Base-by-base conservation (phyloP, 1,284 basidiomycete species). In the Athelia psychrophila region DNA sequence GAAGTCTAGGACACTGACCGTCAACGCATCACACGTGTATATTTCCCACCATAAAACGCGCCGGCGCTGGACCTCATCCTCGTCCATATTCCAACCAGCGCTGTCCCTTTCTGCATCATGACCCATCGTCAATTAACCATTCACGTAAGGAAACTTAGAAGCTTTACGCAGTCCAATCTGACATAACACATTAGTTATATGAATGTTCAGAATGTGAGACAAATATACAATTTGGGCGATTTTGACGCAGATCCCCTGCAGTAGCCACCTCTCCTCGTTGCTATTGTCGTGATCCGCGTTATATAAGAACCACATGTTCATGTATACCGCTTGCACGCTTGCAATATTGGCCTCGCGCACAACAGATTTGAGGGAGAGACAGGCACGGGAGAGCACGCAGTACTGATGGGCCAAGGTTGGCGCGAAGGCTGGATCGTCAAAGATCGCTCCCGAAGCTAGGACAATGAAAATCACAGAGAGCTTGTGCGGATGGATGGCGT, bases 11-110 rank as follows among this genome's bases (percentile, higher is more conserved):
- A 13, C 5, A 30, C 76, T 54, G 51, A 79, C 79, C 48, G 72
- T 69, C 75, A 75, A 80, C 3, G 71, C 65, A 56, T 81, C 79
- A 67, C 72, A 76, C 4, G 68, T 68, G 57, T 72, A 79, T 5
- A 81, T 62, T 56, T 83, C 81, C 81, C 81, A 83, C 60, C 80
- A 83, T 38, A 81, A 61, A 35, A 69, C 64, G 47, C 81, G 69
- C 18, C 81, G 63, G 6, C 70, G 65, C 54, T 82, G 77, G 2
- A 76, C 62, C 57, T 84, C 80, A 38, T 76, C 72, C 9, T 65
- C 56, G n/a, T 65, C 67, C 44, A 80, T 65, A 48, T 74, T 75
- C 78, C 78, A 81, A 9, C 68, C 66, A 3, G 74, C 70, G 54
- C 75, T 75, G 58, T 84, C 81, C 19, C 80, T 75, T 62, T 82